Base-by-base conservation (phyloP, 495 filamentous ascomycete species). In the Rhizodiscina lignyota region DNA sequence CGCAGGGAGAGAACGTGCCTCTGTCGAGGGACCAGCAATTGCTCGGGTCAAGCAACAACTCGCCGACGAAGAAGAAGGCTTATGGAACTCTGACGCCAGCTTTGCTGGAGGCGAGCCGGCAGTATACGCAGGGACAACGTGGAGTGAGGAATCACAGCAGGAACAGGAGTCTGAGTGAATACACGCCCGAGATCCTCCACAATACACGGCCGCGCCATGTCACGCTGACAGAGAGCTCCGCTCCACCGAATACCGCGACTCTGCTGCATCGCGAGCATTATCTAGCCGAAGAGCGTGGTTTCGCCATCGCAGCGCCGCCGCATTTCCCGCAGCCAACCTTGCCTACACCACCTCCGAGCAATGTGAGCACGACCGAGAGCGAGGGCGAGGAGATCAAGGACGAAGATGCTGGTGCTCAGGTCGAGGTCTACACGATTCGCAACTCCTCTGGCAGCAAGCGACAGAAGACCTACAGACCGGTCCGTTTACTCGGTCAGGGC, bases 101-200 rank as follows among this genome's bases (percentile, higher is more conserved):
- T 2, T 44, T 47, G 17, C 37, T 36, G 34, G 57, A 57, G 44
- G n/a, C n/a, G n/a, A n/a, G n/a, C n/a, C n/a, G n/a, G n/a, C n/a
- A n/a, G n/a, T n/a, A n/a, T n/a, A 54, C 38, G 31, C 55, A 43
- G 38, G 58, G 59, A 45, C 13, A 57, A 21, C 49, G 53, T 19
- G 38, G 60, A 4, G 52, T 53, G 4, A 44, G 53, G 8, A 57
- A 58, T 13, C 67, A 69, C 54, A 47, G 54, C 4, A 62, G 80
- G 38, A 86, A 86, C 48, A 66, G 85, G 48, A 94, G 84, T 58
- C 60, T 84, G 19, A 92, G 84, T 55, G 85, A 93, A 43, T 91
- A 91, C 53, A 65, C 74, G 6, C 83, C 85, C 10, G 77, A 83
- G 26, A 61, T 69, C 3, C 61, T 77, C 31, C 62, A 69, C 18